Evolutionary conservation across 2,329 filamentous ascomycete species (phyloP), one percentile per base, ranked within the genome.

Genomic region (Sporothrix inflata): DNA sequence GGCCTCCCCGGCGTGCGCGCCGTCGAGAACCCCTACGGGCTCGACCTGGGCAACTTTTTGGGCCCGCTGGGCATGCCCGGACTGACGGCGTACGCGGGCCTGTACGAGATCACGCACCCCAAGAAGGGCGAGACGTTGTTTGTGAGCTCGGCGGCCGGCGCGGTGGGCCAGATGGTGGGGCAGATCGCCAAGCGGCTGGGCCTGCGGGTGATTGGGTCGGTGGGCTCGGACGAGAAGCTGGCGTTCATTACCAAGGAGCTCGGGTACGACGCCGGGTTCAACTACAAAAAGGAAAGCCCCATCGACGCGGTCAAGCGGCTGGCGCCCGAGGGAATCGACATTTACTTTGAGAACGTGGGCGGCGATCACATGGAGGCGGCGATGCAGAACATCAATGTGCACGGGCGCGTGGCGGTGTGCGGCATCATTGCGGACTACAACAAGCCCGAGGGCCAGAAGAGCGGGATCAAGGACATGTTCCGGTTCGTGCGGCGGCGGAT

Each of bases 121-220:
- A 90, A 92, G 83, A 89, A 89, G 81, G 91, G 90, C 69, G 90
- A 94, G 81, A 94, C 92, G 51, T 93, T 97, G 78, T 94, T 95
- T 81, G 86, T 97, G 76, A 92, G 89, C 72, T 91, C 92, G 3
- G 93, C 93, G 0, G 91, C 90, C 3, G 93, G 94, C 40, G 93
- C 92, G 1, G 93, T 97, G 3, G 93, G 94, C 3, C 91, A 94
- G 81, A 80, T 96, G 8, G 93, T 96, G 24, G 93, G 93, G 6
- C 93, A 96, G 82, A 82, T 97, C 60, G 93, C 92, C 74, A 95
- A 95, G 86, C 88, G 90, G 74, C 90, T 94, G 80, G 93, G 93
- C 1, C 82, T 96, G 72, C 90, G 82, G 60, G 93, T 97, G 53
- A 91, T 97, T 74, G 94, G 93, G 21, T 93, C 90, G 69, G 93